Percentiles rank a stretch among this genome's conserved stretches.
Conservation (phyloP, 2,329 filamentous ascomycete species). For the Trichophyton schoenleinii region DNA sequence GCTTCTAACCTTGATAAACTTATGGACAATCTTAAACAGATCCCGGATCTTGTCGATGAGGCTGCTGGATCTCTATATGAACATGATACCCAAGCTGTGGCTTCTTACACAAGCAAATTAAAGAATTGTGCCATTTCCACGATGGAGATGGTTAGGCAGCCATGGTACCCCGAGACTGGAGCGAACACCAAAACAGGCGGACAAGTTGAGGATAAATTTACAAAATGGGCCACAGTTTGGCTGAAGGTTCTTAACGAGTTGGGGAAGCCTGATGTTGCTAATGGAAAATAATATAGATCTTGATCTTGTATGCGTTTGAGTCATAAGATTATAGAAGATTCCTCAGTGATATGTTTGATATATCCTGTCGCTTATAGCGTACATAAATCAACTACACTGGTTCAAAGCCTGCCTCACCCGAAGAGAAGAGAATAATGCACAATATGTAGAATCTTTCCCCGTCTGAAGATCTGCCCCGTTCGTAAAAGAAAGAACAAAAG, state of each 20-base stretch:
- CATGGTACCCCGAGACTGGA: constrained; percentile 55
- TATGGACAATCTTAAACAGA: constrained; percentile 22
- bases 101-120: constrained; percentile 22
- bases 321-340: background rate
- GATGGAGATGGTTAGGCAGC: constrained; percentile 56
- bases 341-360: background rate
- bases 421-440: background rate
- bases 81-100: constrained; percentile 25
- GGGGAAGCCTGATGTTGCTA: constrained; percentile 17
- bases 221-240: constrained; percentile 57
- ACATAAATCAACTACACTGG: background rate
- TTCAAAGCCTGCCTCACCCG: background rate
- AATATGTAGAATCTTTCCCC: background rate
- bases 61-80: constrained; percentile 36
- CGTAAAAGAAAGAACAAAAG: too few species aligned
- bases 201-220: constrained; percentile 57
- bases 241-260: constrained; percentile 33
- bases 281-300: background rate
- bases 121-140: constrained; percentile 46
- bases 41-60: constrained; percentile 34
- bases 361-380: background rate
- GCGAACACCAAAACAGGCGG: constrained; percentile 46
- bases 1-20: constrained; percentile 25
- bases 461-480: too few species aligned
- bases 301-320: background rate